Percentiles rank a stretch among this genome's conserved stretches.
Evolutionary conservation across 2,329 filamentous ascomycete species (phyloP).

Genomic region (Exophiala phaeomuriformis): DNA sequence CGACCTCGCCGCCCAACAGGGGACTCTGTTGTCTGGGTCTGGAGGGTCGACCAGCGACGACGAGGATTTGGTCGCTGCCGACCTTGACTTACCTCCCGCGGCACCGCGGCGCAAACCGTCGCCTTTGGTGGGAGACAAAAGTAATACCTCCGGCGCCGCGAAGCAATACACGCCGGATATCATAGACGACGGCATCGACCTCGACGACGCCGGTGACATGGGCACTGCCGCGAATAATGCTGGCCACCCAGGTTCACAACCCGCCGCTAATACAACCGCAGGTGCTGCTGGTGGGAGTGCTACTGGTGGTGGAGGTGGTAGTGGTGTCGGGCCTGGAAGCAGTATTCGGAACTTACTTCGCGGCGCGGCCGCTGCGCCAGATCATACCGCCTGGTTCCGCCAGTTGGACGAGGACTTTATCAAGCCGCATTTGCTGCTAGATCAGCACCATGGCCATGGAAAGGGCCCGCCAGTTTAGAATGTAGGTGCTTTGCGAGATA

Average conservation of each 20-base stretch:
- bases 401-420: constrained; percentile 95
- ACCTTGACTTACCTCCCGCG: constrained; percentile 55
- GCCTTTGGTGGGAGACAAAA: constrained; percentile 30
- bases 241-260: no score
- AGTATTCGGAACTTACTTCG: constrained; percentile 72
- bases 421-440: constrained; percentile 81
- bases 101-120: constrained; percentile 39
- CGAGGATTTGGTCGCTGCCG: constrained; percentile 38
- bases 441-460: constrained; percentile 45
- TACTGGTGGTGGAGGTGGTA: constrained; percentile 22
- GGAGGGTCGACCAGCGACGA: constrained; percentile 38
- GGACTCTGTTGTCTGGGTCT: constrained; percentile 43
- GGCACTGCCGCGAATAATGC: constrained; percentile 9
- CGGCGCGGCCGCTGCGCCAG: constrained; percentile 65
- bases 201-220: constrained; percentile 14
- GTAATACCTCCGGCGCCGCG: constrained; percentile 3
- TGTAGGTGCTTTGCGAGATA: no score
- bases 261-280: not conserved
- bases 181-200: constrained; percentile 13
- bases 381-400: constrained; percentile 81
- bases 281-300: constrained; percentile 9
- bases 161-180: constrained; percentile 20
- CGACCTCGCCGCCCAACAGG: constrained; percentile 41
- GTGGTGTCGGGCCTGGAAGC: constrained; percentile 34
- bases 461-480: constrained; percentile 14